Percentiles rank a stretch among this genome's conserved stretches.
These are phyloP conservation scores for Phyllosticta citrichinensis DNA, from an alignment of 2,329 filamentous ascomycete genomes.

Conservation along the genomic window DNA sequence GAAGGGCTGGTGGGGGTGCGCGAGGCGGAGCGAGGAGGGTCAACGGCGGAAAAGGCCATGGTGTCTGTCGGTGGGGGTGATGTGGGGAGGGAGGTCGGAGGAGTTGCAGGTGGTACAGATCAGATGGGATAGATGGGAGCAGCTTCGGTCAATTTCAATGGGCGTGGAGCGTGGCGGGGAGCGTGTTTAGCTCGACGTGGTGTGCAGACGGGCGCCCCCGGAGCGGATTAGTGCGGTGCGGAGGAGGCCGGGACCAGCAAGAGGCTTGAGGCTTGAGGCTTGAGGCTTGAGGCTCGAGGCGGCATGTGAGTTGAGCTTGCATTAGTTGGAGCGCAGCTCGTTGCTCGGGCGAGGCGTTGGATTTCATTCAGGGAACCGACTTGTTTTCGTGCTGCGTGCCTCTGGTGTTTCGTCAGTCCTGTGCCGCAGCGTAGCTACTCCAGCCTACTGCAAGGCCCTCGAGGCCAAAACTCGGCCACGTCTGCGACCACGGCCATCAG, in stretches of 20 bases:
- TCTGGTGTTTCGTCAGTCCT: neutral
- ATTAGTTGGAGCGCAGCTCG: neutral
- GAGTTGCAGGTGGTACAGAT: neutral
- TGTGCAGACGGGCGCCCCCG: neutral
- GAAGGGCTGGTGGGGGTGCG: conserved; percentile 14
- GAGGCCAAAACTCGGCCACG: neutral
- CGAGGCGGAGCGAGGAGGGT: conserved; percentile 3
- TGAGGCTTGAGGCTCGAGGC: no score
- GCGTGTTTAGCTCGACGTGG: neutral
- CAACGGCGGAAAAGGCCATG: conserved; percentile 5
- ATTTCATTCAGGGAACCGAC: neutral
- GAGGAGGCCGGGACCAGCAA: neutral
- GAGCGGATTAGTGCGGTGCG: neutral
- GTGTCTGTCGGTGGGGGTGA: neutral
- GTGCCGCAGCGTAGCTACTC: neutral
- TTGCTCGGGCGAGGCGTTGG: neutral
- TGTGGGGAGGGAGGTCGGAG: neutral
- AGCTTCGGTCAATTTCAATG: neutral
- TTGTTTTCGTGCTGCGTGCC: neutral
- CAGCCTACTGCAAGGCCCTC: neutral
- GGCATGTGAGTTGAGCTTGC: neutral
- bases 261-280: neutral
- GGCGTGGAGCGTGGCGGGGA: neutral
- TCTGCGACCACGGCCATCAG: neutral
- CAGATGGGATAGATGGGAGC: neutral